Evolutionary conservation across 176 grass and related monocot species (phyloP), one percentile per base, ranked within the genome.

Genomic region (Elaeis guineensis): DNA sequence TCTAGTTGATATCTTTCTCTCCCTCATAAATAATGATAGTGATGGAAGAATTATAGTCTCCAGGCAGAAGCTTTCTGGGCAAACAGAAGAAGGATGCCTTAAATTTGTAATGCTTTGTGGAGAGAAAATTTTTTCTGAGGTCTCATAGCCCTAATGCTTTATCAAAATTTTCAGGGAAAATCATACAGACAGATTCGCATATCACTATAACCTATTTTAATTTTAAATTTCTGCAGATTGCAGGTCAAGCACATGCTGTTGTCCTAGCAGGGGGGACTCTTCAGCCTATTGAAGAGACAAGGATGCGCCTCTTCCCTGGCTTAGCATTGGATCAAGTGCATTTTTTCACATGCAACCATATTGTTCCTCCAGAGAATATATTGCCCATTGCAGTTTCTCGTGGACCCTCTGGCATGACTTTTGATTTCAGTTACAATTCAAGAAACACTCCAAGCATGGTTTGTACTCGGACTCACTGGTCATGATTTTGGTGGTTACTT

Each of bases 211-310:
- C 35, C 35, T 44, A 44, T 44, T 44, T 44, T 44, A 44, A 44
- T 44, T 30, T 6, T 44, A 12, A 44, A 2, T 49, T 61, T 44
- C 22, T 82, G 51, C 64, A 90, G 92, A 68, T 96, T 25, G 72
- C 63, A 55, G 49, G 55, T 71, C 83, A 87, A 69, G 78, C 83
- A 44, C 57, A 87, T 78, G 83, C 78, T 77, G 72, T 96, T 57
- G 75, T 96, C 74, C 57, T 96, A 72, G 72, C 80, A 62, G 92
- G 86, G 62, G 92, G 92, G 25, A 96, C 92, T 21, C 83, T 96
- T 49, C 92, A 96, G 65, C 92, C 92, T 74, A 90, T 90, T 69
- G 92, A 96, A 82, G 92, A 96, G 82, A 96, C 75, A 75, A 85
- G 86, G 72, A n/a, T 90, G 24, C 80, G 80, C 39, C 77, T 96